Conservation (phyloP, 805 yeast genomes). For the Metschnikowia proteae region DNA sequence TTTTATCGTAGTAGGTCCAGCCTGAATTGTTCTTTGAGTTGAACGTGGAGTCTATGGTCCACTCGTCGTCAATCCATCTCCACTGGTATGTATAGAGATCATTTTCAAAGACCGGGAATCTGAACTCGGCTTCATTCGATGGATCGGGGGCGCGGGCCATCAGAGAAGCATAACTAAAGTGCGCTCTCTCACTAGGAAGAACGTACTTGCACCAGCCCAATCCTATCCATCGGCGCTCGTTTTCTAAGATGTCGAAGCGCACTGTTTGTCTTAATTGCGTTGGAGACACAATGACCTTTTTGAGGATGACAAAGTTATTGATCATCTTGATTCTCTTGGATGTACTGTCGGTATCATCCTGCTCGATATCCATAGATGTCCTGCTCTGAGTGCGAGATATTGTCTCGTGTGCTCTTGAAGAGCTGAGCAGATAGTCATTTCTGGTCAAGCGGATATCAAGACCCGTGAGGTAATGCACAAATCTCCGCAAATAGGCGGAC, state of each 20-base stretch:
- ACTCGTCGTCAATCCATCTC: constrained; percentile 54
- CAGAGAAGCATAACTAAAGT: constrained; percentile 43
- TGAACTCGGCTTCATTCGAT: constrained; percentile 24
- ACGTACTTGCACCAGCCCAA: constrained; percentile 54
- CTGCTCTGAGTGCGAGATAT: constrained; percentile 15
- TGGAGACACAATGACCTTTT: constrained; percentile 36
- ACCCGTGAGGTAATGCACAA: constrained; percentile 42
- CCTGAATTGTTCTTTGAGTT: constrained; percentile 41
- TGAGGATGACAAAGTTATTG: constrained; percentile 37
- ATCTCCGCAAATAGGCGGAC: constrained; percentile 39
- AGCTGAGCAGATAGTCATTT: constrained; percentile 5
- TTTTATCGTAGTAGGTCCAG: constrained; percentile 53
- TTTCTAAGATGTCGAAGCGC: constrained; percentile 49
- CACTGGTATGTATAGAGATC: constrained; percentile 42
- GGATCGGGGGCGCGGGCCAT: constrained; percentile 27
- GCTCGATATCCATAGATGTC: constrained; percentile 7
- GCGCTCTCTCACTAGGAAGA: constrained; percentile 50
- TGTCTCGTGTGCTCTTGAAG: constrained; percentile 11
- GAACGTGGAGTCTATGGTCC: constrained; percentile 46
- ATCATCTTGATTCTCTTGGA: constrained; percentile 21
- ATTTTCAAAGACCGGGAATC: constrained; percentile 43
- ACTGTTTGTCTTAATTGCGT: constrained; percentile 46
- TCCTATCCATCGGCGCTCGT: constrained; percentile 61
- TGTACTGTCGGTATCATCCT: background rate
- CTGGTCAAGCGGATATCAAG: constrained; percentile 22